Evolutionary conservation across 352 stramenopile genomes (phyloP), one percentile per base, ranked within the genome.

Genomic region (Globisporangium nagaii): DNA sequence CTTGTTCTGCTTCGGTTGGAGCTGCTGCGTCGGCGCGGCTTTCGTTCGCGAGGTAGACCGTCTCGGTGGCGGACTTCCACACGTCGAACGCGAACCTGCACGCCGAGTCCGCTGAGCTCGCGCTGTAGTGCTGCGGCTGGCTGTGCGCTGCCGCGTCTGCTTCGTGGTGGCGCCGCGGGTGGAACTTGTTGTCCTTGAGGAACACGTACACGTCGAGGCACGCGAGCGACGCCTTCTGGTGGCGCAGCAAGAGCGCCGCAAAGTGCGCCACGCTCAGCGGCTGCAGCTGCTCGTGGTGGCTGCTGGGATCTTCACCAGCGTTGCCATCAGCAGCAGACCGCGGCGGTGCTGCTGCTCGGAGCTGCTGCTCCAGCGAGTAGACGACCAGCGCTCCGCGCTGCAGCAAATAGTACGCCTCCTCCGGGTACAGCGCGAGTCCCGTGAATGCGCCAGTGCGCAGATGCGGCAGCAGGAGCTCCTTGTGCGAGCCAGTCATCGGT

Each of bases 381-480:
- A 93, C 52, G 2, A 62, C 53, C 4, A 90, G 41, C 0, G 77
- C 79, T 0, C 67, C 64, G 32, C 76, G 73, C 19, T 85, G 72
- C 19, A 83, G 39, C n/a, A 93, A 56, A 37, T 83, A 93, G 43
- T 71, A 69, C 13, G 75, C 69, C 55, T 93, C 83, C 44, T 93
- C 83, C 0, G 76, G 70, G 36, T 83, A 88, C 39, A 93, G 59
- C 19, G 78, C 78, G 17, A 85, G 58, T 13, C 77, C 77, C 19
- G 75, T 87, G 53, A 79, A 84, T 10, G 40, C 37, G 6, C 75
- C 75, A 2, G 66, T 83, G 20, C 57, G 62, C n/a, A 70, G 58
- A 20, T 24, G 31, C 19, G 40, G 54, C 32, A 25, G 48, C 25
- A 45, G 25, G 20, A 41, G 5, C 15, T 37, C 3, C 37, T 31